phyloP scores from a whole-genome alignment of 2,329 filamentous ascomycete genomes.

The Lachnellula occidentalis region DNA sequence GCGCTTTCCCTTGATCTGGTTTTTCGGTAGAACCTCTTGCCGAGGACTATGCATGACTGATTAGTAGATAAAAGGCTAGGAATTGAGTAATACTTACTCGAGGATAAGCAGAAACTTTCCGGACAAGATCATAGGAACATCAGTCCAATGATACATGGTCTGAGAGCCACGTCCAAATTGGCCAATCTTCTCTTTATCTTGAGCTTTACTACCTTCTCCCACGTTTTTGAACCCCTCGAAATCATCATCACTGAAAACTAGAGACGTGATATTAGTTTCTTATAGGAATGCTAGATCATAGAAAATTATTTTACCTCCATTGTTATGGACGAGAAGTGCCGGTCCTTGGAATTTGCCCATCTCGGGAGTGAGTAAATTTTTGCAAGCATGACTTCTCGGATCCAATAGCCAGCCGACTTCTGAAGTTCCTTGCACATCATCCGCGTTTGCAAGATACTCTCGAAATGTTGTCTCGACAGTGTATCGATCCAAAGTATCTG shows the following conservation, averaged over 20 bases:
- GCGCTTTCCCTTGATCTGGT: slow-evolving; percentile 14
- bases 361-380: slow-evolving; percentile 22
- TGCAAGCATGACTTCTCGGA: slow-evolving; percentile 11
- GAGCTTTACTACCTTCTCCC: slow-evolving; percentile 30
- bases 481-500: slow-evolving; percentile 31
- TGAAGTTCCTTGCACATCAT: slow-evolving; percentile 27
- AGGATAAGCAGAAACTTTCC: slow-evolving; percentile 31
- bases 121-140: slow-evolving; percentile 32
- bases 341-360: slow-evolving; percentile 28
- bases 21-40: slow-evolving; percentile 21
- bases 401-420: slow-evolving; percentile 31
- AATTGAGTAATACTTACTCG: slow-evolving; percentile 23
- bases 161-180: slow-evolving; percentile 33
- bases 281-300: not conserved
- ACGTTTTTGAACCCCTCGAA: slow-evolving; percentile 31
- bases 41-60: slow-evolving; percentile 18
- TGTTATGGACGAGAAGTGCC: slow-evolving; percentile 30
- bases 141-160: slow-evolving; percentile 35
- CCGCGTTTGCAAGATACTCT: slow-evolving; percentile 35
- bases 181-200: slow-evolving; percentile 28
- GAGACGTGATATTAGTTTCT: not conserved
- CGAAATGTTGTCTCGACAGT: slow-evolving; percentile 30
- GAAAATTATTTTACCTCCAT: slow-evolving; percentile 25
- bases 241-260: slow-evolving; percentile 29
- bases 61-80: not conserved